Evolutionary conservation across 306 rosid species (phyloP).

Genomic region (Pterocarpus santalinus): DNA sequence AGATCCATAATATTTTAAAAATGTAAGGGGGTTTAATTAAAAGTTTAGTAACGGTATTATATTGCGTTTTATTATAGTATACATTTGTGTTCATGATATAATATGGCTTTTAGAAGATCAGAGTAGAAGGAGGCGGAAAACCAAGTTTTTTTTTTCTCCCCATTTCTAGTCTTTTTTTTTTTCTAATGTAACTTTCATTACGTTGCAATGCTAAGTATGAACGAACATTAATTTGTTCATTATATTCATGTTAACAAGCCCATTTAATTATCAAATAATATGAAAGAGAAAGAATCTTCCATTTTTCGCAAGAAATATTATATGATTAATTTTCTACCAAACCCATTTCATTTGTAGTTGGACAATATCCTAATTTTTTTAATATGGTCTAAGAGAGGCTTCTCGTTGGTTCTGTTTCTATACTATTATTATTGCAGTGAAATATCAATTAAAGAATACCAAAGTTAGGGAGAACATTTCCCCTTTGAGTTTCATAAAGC

Average conservation of each 20-base stretch:
- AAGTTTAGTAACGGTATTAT: not conserved
- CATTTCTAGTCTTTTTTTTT: too few relatives aligned
- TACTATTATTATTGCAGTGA: not conserved
- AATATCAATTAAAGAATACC: constrained; percentile 34
- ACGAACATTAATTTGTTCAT: not conserved
- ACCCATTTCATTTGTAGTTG: too few relatives aligned
- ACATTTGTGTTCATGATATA: not conserved
- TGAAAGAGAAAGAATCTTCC: constrained; percentile 25
- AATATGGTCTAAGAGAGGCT: not conserved
- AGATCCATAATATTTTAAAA: not conserved
- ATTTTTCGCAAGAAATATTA: not conserved
- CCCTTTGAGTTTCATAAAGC: constrained; percentile 31
- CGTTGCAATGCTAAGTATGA: not conserved
- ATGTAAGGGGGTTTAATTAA: not conserved
- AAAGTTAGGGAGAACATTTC: not conserved
- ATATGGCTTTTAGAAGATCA: too few relatives aligned
- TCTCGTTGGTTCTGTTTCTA: not conserved
- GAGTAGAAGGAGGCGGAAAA: not conserved
- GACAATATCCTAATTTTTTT: not conserved
- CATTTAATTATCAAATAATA: not conserved
- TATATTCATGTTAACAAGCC: not conserved
- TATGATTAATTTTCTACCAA: not conserved
- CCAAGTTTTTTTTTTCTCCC: too few relatives aligned
- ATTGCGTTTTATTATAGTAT: not conserved
- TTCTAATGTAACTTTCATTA: too few relatives aligned